Conservation (phyloP, 805 yeast genomes). For the Zygoascus tannicola region DNA sequence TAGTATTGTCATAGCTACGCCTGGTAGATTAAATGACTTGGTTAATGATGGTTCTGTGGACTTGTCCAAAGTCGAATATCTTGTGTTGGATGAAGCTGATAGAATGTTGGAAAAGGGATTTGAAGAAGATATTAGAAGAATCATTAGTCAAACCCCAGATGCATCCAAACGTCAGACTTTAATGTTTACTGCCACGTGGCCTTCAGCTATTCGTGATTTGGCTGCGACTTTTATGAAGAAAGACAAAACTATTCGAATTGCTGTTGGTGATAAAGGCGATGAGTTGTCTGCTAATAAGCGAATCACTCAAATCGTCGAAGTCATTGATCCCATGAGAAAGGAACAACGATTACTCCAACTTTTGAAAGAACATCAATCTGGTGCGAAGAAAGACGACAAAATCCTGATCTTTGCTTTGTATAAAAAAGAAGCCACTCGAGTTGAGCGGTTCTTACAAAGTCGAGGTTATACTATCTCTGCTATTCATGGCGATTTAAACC, state of each 20-base stretch:
- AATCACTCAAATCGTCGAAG: slow-evolving; percentile 89
- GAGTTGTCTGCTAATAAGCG: slow-evolving; percentile 91
- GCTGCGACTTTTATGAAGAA: slow-evolving; percentile 74
- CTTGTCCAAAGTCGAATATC: slow-evolving; percentile 56
- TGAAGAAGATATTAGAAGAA: slow-evolving; percentile 87
- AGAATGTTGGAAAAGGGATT: slow-evolving; percentile 98
- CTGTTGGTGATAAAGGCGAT: slow-evolving; percentile 81
- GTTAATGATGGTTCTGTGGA: slow-evolving; percentile 79
- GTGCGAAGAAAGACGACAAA: slow-evolving; percentile 59
- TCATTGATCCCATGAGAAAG: slow-evolving; percentile 70
- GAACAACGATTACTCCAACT: slow-evolving; percentile 67
- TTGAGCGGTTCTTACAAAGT: slow-evolving; percentile 63
- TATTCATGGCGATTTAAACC: slow-evolving; percentile 91
- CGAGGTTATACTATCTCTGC: slow-evolving; percentile 82
- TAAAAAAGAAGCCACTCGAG: slow-evolving; percentile 91
- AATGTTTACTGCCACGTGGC: slow-evolving; percentile 99
- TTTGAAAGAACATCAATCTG: slow-evolving; percentile 64
- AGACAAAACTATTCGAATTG: slow-evolving; percentile 66
- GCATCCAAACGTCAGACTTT: slow-evolving; percentile 66
- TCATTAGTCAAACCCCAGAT: slow-evolving; percentile 49
- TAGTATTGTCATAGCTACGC: slow-evolving; percentile 82
- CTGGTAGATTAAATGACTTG: slow-evolving; percentile 92
- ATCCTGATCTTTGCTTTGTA: slow-evolving; percentile 87
- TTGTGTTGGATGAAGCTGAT: slow-evolving; percentile 96
- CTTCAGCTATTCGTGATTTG: slow-evolving; percentile 91